A percentile compares a stretch with the other conserved stretches of the same genome.
Evolutionary conservation across 2,329 filamentous ascomycete species (phyloP).

Genomic region (Chrysoporthe deuterocubensis): DNA sequence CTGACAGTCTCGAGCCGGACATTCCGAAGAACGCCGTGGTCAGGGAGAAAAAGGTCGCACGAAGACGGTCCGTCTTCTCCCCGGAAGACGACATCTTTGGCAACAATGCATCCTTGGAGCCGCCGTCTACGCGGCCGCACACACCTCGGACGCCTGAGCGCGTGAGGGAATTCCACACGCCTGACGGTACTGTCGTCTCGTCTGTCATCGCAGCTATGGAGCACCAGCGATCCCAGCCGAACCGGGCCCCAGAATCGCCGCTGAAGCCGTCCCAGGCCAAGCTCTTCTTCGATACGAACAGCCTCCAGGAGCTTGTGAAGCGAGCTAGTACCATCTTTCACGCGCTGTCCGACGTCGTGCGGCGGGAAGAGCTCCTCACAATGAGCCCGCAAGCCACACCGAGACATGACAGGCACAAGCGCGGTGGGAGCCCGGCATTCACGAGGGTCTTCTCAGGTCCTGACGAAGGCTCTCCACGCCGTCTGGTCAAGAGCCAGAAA

Average conservation of each 20-base stretch:
- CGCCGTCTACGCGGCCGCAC: slow-evolving; percentile 42
- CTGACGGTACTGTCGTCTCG: slow-evolving; percentile 55
- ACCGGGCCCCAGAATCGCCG: slow-evolving; percentile 42
- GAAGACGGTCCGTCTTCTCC: slow-evolving; percentile 65
- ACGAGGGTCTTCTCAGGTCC: slow-evolving; percentile 69
- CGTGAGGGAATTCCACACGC: slow-evolving; percentile 34
- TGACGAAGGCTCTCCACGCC: slow-evolving; percentile 57
- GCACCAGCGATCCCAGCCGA: slow-evolving; percentile 51
- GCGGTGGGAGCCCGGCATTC: slow-evolving; percentile 68
- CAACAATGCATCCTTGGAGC: slow-evolving; percentile 49
- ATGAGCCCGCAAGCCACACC: slow-evolving; percentile 59
- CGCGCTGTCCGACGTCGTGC: slow-evolving; percentile 62
- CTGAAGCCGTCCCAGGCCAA: slow-evolving; percentile 50
- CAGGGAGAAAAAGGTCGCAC: slow-evolving; percentile 55
- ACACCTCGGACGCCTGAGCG: slow-evolving; percentile 47
- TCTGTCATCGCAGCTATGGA: slow-evolving; percentile 70
- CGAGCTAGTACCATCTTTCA: slow-evolving; percentile 64
- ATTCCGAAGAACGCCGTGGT: slow-evolving; percentile 57
- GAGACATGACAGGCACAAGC: slow-evolving; percentile 48
- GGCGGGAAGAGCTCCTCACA: slow-evolving; percentile 61
- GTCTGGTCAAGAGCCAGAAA: slow-evolving; percentile 56
- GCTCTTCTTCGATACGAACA: slow-evolving; percentile 71
- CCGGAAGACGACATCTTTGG: slow-evolving; percentile 71
- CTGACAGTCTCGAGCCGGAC: slow-evolving; percentile 47
- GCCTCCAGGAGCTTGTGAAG: slow-evolving; percentile 68